A percentile compares a stretch with the other conserved stretches of the same genome.
These are phyloP conservation scores for Tricholoma matsutake DNA, from an alignment of 768 basidiomycete genomes.

Conservation along the genomic window DNA sequence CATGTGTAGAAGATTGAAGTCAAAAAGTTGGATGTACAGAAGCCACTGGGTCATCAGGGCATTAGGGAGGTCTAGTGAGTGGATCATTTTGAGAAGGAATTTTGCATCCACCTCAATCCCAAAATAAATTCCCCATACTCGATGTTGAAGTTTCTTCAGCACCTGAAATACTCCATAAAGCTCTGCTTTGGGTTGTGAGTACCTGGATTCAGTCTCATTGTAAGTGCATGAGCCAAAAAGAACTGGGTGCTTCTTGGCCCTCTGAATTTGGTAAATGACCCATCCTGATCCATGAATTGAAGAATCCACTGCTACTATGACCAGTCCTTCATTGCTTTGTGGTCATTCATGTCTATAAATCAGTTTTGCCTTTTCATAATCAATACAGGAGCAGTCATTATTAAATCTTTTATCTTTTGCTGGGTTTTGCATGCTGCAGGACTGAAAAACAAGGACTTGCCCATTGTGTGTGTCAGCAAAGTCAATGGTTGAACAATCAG, in stretches of 20 bases:
- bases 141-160: neutral
- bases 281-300: slow-evolving; percentile 31
- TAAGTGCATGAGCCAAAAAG: neutral
- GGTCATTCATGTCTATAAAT: slow-evolving; percentile 3
- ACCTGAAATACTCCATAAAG: neutral
- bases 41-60: slow-evolving; percentile 33
- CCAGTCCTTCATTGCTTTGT: slow-evolving; percentile 16
- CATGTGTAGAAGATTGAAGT: too few relatives aligned
- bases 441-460: slow-evolving; percentile 24
- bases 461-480: slow-evolving; percentile 3
- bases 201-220: neutral
- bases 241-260: neutral
- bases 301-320: slow-evolving; percentile 34
- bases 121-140: too few relatives aligned
- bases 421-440: slow-evolving; percentile 20
- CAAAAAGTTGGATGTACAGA: slow-evolving; percentile 30
- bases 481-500: slow-evolving; percentile 25
- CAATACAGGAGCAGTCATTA: slow-evolving; percentile 26
- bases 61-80: neutral
- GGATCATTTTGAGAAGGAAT: too few relatives aligned
- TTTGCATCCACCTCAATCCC: too few relatives aligned
- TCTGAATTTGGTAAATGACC: slow-evolving; percentile 10
- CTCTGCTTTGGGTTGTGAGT: slow-evolving; percentile 33
- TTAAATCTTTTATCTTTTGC: slow-evolving; percentile 18
- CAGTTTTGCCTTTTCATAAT: slow-evolving; percentile 22